Base-by-base conservation (phyloP, 2,329 filamentous ascomycete species). In the Tothia fuscella region DNA sequence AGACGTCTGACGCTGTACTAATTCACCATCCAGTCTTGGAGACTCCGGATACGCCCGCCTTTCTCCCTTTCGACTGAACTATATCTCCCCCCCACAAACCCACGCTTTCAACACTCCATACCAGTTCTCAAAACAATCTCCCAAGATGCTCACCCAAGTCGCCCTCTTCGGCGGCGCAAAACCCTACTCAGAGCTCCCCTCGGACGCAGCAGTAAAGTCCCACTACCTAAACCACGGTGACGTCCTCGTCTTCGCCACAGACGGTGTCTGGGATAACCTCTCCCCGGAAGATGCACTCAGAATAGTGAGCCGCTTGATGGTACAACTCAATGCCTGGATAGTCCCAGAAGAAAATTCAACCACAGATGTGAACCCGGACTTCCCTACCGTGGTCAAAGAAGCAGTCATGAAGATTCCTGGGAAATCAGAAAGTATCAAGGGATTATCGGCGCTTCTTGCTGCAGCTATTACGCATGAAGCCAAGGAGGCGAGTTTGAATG, bases 41-140 rank as follows among this genome's bases (percentile, higher is more conserved):
- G 91, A 98, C 64, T 95, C 87, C 20, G 91, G 91, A 24, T 96
- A 88, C 58, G 72, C 96, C 43, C 81, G 93, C 47, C 70, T 96
- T 46, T 78, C 87, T 12, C 74, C 85, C 20, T 93, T 89, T 50
- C 85, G 82, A 12, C 83, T 98, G 24, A 81, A 91, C 58, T 75
- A 81, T 43, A 80, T 78, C 55, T 93, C 87, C 2, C 74, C 79
- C 36, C 82, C 86, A 19, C 91, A 98, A 62, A 95, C 87, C 1
- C 91, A 98, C 60, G 87, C 81, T 32, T 98, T 98, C 72, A 98
- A 98, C 62, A 96, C 91, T 0, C 91, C 91, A 0, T 98, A 84
- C 56, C 91, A 98, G 60, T 74, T 98, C 30, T 89, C 86, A 41
- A 78, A 94, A 41, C 80, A 95, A 6, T 89, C 91, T 1, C 75